Conservation (phyloP, 345 rosid species). For the Eucalyptus globulus region DNA sequence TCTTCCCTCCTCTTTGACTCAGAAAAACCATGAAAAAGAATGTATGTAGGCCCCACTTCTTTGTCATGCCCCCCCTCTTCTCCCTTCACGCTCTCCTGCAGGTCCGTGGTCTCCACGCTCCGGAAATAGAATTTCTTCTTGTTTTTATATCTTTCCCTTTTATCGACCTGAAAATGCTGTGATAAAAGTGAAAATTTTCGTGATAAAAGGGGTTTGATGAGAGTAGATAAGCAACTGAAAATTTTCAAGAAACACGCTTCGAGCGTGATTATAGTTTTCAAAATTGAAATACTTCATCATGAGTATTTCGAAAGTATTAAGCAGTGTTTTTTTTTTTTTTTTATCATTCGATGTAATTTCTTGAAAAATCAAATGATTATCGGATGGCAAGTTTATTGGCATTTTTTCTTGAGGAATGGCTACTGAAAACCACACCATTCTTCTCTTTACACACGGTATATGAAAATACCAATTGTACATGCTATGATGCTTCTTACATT, state of each 20-base stretch:
- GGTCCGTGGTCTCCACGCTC: neutral
- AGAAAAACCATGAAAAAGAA: neutral
- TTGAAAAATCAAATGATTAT: neutral
- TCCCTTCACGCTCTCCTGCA: neutral
- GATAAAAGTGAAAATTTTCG: neutral
- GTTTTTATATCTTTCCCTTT: neutral
- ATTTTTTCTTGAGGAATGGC: neutral
- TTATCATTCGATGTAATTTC: neutral
- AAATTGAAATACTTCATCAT: neutral
- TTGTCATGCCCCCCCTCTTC: neutral
- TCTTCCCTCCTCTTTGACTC: neutral
- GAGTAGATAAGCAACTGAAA: neutral
- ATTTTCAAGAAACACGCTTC: too few relatives aligned
- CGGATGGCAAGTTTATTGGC: fast-evolving
- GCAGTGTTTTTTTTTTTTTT: fast-evolving
- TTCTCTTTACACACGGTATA: neutral
- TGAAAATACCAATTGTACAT: neutral
- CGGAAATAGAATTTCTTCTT: neutral
- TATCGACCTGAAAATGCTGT: neutral
- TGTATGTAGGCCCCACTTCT: neutral
- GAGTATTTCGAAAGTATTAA: neutral
- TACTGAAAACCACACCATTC: neutral
- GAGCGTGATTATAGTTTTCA: neutral
- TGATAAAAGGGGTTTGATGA: neutral
- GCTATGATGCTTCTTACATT: neutral